These are phyloP conservation scores for Curvularia sp. DNA, from an alignment of 2,329 filamentous ascomycete species.

Conservation along the genomic window DNA sequence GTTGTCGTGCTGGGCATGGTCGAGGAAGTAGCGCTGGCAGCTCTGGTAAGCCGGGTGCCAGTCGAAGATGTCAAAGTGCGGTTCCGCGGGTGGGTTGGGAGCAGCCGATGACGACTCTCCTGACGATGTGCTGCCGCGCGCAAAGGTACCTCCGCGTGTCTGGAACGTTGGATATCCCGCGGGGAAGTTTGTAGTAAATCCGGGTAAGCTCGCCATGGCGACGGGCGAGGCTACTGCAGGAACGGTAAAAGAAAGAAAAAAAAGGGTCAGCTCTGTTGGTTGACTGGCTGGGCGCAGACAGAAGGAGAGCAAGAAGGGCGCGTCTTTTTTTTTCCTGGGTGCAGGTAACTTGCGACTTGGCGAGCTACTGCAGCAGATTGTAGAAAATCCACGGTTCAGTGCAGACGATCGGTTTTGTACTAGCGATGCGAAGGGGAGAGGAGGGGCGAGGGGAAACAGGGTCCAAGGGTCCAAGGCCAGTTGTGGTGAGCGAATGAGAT, in stretches of 20 bases:
- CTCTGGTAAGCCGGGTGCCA: constrained; percentile 93
- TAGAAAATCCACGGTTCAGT: constrained; percentile 13
- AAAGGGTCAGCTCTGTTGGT: constrained; percentile 29
- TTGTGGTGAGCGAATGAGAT: constrained; percentile 21
- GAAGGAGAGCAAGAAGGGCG: constrained; percentile 1
- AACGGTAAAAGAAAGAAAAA: constrained; percentile 30
- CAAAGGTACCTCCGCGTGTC: constrained; percentile 38
- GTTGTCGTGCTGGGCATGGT: constrained; percentile 83
- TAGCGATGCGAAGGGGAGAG: constrained; percentile 5
- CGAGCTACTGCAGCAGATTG: constrained; percentile 23
- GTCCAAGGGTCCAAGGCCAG: constrained; percentile 23
- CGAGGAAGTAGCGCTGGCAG: constrained; percentile 89
- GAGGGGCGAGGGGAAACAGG: constrained; percentile 11
- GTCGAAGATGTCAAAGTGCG: constrained; percentile 79
- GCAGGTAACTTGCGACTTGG: constrained; percentile 24
- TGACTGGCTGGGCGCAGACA: constrained; percentile 29
- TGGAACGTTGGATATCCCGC: constrained; percentile 44
- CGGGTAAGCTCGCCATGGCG: constrained; percentile 39
- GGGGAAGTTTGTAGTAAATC: constrained; percentile 44
- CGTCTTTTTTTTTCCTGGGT: background rate
- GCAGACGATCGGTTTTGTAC: constrained; percentile 5
- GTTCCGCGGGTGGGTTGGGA: constrained; percentile 25
- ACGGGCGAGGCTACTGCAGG: constrained; percentile 38
- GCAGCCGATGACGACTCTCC: constrained; percentile 31
- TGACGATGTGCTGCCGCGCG: constrained; percentile 35